Evolutionary conservation across 441 rosid species (phyloP).

Genomic region (Adansonia madagascariensis): DNA sequence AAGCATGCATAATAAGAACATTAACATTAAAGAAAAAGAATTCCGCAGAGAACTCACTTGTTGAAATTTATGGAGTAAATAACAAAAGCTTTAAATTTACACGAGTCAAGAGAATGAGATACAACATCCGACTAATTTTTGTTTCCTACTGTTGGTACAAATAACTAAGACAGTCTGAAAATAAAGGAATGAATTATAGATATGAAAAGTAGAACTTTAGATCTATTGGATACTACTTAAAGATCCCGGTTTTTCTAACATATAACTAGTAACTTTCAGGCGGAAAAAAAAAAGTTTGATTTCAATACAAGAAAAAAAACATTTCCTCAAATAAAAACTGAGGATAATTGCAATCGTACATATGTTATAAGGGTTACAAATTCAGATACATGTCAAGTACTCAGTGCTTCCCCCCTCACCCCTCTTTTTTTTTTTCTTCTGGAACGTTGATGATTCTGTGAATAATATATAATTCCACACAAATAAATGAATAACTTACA

Average conservation of each 20-base stretch:
- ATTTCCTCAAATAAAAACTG: conserved; percentile 22
- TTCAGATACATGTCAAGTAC: neutral
- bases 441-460: conserved; percentile 23
- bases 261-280: neutral
- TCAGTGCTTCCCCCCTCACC: neutral
- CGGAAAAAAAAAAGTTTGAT: neutral
- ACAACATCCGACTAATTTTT: neutral
- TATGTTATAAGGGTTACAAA: neutral
- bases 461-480: conserved; percentile 31
- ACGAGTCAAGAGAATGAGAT: neutral
- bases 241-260: neutral
- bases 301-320: conserved; percentile 13
- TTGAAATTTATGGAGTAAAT: neutral
- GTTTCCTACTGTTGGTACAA: neutral
- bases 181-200: neutral
- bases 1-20: neutral
- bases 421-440: neutral
- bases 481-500: conserved; percentile 45
- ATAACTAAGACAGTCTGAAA: neutral
- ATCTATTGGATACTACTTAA: neutral
- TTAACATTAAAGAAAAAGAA: neutral
- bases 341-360: neutral
- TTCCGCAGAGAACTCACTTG: neutral
- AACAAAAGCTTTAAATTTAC: neutral
- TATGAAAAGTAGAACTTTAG: too few relatives aligned